A percentile compares a stretch with the other conserved stretches of the same genome.
These are phyloP conservation scores for Oryza coarctata DNA, from an alignment of 176 grass and related monocot genomes.

Conservation along the genomic window DNA sequence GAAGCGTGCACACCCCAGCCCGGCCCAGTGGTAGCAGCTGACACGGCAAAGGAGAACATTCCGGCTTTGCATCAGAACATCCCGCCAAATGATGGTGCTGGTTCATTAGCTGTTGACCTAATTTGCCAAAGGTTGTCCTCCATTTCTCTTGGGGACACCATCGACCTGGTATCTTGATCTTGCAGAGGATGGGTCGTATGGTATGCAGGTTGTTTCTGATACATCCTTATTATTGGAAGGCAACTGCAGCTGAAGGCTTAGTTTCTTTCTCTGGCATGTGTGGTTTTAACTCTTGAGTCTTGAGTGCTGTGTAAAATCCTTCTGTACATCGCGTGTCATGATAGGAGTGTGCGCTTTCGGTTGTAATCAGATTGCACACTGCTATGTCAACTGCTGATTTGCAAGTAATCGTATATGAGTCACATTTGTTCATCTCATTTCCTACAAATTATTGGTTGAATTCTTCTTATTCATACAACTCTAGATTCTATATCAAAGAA, in stretches of 20 bases:
- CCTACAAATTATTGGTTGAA: neutral
- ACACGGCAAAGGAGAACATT: constrained; percentile 43
- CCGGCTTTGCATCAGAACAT: constrained; percentile 23
- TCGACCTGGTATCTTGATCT: constrained; percentile 6
- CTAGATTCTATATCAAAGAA: neutral
- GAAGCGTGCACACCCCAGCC: neutral
- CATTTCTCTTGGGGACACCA: constrained; percentile 29
- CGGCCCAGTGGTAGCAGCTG: neutral
- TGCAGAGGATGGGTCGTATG: neutral
- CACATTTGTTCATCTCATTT: neutral
- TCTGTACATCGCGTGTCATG: constrained; percentile 1
- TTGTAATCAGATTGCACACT: neutral
- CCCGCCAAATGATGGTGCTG: neutral
- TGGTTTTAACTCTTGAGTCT: neutral
- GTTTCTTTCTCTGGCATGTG: neutral
- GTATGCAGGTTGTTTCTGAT: constrained; percentile 13
- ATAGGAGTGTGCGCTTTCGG: neutral
- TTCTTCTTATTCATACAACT: neutral
- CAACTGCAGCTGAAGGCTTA: neutral
- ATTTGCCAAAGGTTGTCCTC: constrained; percentile 40
- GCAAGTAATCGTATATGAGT: neutral
- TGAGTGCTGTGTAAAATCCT: constrained; percentile 20
- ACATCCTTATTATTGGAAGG: constrained; percentile 28
- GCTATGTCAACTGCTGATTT: neutral
- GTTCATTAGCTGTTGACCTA: constrained; percentile 1